phyloP scores from a whole-genome alignment of 306 rosid genomes.

The Oemleria cerasiformis region DNA sequence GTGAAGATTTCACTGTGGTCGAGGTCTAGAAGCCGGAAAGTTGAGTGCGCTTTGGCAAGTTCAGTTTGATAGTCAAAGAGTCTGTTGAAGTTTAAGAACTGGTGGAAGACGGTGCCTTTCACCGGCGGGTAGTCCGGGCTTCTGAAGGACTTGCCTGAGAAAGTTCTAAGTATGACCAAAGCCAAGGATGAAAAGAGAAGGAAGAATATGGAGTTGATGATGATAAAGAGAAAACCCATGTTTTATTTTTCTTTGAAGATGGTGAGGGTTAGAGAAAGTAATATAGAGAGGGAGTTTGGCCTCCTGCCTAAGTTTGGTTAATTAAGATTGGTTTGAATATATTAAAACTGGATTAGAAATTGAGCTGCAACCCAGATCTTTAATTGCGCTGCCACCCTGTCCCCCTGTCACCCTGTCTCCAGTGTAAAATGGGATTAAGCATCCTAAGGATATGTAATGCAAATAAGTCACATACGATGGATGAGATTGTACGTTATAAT shows the following conservation, averaged over 20 bases:
- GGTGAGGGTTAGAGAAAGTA: background rate
- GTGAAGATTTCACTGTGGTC: slow-evolving; percentile 14
- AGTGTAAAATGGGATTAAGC: too few relatives aligned
- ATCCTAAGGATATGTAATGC: too few relatives aligned
- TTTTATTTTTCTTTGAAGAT: too few relatives aligned
- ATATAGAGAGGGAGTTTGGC: background rate
- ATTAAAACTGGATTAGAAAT: too few relatives aligned
- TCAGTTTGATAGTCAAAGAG: slow-evolving; percentile 9
- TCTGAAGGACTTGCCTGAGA: slow-evolving; percentile 49
- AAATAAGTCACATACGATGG: too few relatives aligned
- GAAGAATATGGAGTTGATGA: slow-evolving; percentile 30
- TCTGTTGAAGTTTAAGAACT: slow-evolving; percentile 8
- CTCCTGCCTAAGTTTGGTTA: too few relatives aligned
- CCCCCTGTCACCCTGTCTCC: too few relatives aligned
- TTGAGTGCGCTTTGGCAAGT: slow-evolving; percentile 12
- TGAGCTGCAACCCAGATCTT: too few relatives aligned
- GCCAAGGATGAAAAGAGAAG: slow-evolving; percentile 22
- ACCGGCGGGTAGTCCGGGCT: slow-evolving; percentile 37
- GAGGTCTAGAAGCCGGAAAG: slow-evolving; percentile 16
- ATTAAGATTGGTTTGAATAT: too few relatives aligned
- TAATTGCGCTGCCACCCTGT: too few relatives aligned
- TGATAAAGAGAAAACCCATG: slow-evolving; percentile 35
- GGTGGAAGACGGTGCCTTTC: slow-evolving; percentile 13
- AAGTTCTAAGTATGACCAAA: slow-evolving; percentile 28
- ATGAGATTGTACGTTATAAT: too few relatives aligned